Percentiles rank a stretch among this genome's conserved stretches.
phyloP scores from a whole-genome alignment of 2,329 filamentous ascomycete genomes.

The Neurospora sp. region DNA sequence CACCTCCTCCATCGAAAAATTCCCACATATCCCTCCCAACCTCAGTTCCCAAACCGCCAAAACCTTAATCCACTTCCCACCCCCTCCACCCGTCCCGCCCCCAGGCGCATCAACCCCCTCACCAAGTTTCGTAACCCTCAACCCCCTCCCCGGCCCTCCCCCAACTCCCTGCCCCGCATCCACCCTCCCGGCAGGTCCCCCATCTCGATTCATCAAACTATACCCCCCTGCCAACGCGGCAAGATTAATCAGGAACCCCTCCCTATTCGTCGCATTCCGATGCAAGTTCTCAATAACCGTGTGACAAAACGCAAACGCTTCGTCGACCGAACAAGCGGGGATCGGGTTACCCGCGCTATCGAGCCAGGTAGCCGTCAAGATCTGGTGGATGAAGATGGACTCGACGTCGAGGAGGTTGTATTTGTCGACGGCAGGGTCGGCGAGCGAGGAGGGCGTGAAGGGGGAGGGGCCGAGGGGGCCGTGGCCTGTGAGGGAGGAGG shows the following conservation, averaged over 20 bases:
- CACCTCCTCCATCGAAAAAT: not conserved
- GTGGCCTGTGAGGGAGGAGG: conserved; percentile 10
- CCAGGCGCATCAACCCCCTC: conserved; percentile 12
- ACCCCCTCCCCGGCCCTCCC: not conserved
- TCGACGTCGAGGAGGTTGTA: conserved; percentile 51
- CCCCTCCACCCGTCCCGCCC: not conserved
- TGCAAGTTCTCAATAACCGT: conserved; percentile 44
- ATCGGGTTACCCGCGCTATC: conserved; percentile 35
- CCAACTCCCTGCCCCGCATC: conserved; percentile 1
- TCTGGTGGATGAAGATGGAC: conserved; percentile 40
- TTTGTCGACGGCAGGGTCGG: conserved; percentile 28
- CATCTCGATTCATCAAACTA: conserved; percentile 35
- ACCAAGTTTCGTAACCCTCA: conserved; percentile 25
- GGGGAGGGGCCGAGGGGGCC: conserved; percentile 6
- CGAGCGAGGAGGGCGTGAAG: conserved; percentile 13
- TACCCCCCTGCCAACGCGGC: conserved; percentile 46
- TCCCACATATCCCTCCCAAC: not conserved
- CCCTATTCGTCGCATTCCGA: conserved; percentile 38
- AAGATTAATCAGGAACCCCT: conserved; percentile 50
- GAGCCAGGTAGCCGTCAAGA: conserved; percentile 42
- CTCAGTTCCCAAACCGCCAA: not conserved
- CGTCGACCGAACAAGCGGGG: conserved; percentile 37
- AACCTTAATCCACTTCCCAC: not conserved
- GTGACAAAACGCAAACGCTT: conserved; percentile 44
- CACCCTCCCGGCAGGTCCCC: conserved; percentile 29